Conservation (phyloP, 2,329 filamentous ascomycete species). For the Colletotrichum orbiculare region DNA sequence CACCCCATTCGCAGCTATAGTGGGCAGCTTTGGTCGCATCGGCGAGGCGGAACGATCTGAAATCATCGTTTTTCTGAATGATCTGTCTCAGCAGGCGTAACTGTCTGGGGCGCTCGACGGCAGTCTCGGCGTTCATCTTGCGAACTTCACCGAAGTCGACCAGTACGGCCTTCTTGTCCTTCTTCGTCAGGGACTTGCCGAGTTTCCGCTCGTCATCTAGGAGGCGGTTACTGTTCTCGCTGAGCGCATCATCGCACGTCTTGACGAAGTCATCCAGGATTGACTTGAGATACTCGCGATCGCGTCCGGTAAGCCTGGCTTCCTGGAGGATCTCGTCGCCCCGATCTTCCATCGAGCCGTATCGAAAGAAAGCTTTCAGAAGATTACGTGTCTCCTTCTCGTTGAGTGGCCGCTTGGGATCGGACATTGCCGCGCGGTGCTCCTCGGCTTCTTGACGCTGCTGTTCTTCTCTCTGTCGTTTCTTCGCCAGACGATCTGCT, state of each 20-base stretch:
- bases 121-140: slow-evolving; percentile 94
- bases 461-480: slow-evolving; percentile 71
- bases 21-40: slow-evolving; percentile 93
- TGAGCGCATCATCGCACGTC: slow-evolving; percentile 67
- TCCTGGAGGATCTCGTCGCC: slow-evolving; percentile 88
- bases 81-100: slow-evolving; percentile 85
- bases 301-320: slow-evolving; percentile 84
- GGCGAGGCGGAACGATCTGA: slow-evolving; percentile 83
- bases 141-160: slow-evolving; percentile 95
- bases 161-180: slow-evolving; percentile 95
- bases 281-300: slow-evolving; percentile 80
- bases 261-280: slow-evolving; percentile 81
- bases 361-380: slow-evolving; percentile 89
- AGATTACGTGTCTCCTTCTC: slow-evolving; percentile 95
- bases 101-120: slow-evolving; percentile 90
- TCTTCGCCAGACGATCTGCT: slow-evolving; percentile 73
- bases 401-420: slow-evolving; percentile 89
- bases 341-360: slow-evolving; percentile 89
- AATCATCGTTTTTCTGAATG: slow-evolving; percentile 74
- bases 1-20: slow-evolving; percentile 92
- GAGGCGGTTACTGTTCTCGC: slow-evolving; percentile 76
- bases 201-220: slow-evolving; percentile 84
- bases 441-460: slow-evolving; percentile 81
- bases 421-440: slow-evolving; percentile 77
- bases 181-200: slow-evolving; percentile 89